phyloP scores from a whole-genome alignment of 169 alveolate genomes.

The Miamiensis avidus region DNA sequence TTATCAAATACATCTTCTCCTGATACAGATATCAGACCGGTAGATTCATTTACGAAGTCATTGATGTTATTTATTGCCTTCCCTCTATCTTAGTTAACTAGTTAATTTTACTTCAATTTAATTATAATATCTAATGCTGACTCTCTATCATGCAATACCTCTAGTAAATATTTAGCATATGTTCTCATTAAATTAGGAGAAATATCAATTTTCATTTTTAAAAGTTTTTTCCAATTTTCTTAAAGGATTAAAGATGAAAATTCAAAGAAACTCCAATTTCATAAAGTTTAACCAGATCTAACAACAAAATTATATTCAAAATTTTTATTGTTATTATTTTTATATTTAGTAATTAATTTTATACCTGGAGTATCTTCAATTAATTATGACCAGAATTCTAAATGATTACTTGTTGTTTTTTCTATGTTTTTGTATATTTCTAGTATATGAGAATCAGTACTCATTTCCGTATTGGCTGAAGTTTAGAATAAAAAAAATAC shows the following conservation, averaged over 20 bases:
- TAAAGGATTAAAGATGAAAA: slow-evolving; percentile 12
- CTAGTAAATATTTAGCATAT: slow-evolving; percentile 44
- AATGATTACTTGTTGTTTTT: slow-evolving; percentile 31
- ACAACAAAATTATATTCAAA: too few relatives aligned
- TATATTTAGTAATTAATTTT: too few relatives aligned
- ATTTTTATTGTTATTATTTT: too few relatives aligned
- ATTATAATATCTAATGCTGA: slow-evolving; percentile 30
- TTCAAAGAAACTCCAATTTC: slow-evolving; percentile 36
- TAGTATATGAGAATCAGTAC: slow-evolving; percentile 26
- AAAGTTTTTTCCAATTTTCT: slow-evolving; percentile 32
- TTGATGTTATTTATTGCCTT: slow-evolving; percentile 42
- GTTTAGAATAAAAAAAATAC: not conserved
- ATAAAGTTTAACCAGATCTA: slow-evolving; percentile 29
- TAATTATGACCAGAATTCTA: slow-evolving; percentile 48
- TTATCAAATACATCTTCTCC: slow-evolving; percentile 41
- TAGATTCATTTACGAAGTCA: slow-evolving; percentile 47
- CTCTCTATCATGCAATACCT: slow-evolving; percentile 41
- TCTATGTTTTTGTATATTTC: slow-evolving; percentile 29
- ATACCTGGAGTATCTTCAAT: slow-evolving; percentile 45
- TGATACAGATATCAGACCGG: slow-evolving; percentile 43
- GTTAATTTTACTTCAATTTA: slow-evolving; percentile 28
- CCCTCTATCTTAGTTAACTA: slow-evolving; percentile 31
- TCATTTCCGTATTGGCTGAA: slow-evolving; percentile 9
- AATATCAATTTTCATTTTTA: slow-evolving; percentile 41
- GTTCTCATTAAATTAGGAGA: slow-evolving; percentile 40